Percentiles rank a stretch among this genome's conserved stretches.
phyloP scores from a whole-genome alignment of 1,284 basidiomycete genomes.

The Calocybe gambosa region DNA sequence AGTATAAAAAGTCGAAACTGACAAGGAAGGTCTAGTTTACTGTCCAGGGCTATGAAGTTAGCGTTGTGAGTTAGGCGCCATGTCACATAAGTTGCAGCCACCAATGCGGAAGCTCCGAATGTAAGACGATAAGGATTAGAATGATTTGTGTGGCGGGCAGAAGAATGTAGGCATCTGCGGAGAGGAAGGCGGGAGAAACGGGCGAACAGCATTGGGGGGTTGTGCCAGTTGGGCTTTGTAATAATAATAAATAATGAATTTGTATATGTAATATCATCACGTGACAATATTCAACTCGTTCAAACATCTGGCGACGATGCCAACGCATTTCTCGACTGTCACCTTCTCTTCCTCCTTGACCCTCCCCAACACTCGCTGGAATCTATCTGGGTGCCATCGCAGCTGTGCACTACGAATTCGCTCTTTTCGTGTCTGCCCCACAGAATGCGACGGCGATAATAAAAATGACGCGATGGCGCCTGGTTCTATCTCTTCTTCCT shows the following conservation, averaged over 20 bases:
- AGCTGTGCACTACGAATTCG: conserved; percentile 58
- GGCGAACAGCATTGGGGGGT: conserved; percentile 29
- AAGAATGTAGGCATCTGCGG: conserved; percentile 42
- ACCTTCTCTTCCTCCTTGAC: conserved; percentile 50
- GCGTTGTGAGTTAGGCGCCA: conserved; percentile 35
- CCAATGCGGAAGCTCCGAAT: conserved; percentile 40
- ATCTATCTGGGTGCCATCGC: conserved; percentile 75
- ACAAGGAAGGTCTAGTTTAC: conserved; percentile 21
- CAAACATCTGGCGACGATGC: conserved; percentile 60
- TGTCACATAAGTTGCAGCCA: conserved; percentile 39
- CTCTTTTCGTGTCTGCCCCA: conserved; percentile 50
- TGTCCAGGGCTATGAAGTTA: conserved; percentile 41
- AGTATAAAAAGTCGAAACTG: conserved; percentile 9
- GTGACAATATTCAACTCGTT: conserved; percentile 45
- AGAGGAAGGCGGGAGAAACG: conserved; percentile 37
- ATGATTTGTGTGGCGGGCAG: conserved; percentile 21
- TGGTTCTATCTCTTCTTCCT: conserved; percentile 47
- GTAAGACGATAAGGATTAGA: conserved; percentile 28
- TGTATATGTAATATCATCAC: not conserved
- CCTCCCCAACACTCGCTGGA: conserved; percentile 47
- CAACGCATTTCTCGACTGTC: conserved; percentile 60
- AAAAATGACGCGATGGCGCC: conserved; percentile 50
- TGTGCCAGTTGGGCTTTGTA: not conserved
- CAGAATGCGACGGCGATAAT: conserved; percentile 56
- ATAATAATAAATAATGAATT: conserved; percentile 4